These are phyloP conservation scores for Penicillium vulpinum DNA, from an alignment of 2,329 filamentous ascomycete species.

Conservation along the genomic window DNA sequence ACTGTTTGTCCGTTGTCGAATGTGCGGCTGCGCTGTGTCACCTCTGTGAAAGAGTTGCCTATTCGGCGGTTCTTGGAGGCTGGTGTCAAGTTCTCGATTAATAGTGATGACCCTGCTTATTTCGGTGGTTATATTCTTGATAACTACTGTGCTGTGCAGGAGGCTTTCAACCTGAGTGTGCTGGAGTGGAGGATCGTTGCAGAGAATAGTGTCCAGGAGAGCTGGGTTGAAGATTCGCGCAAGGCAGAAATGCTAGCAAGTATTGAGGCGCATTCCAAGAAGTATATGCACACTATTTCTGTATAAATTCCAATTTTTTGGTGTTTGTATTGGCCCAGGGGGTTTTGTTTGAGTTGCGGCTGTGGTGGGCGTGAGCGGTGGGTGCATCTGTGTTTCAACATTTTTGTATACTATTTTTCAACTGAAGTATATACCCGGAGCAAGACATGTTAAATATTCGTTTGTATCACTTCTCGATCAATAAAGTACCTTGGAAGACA, in stretches of 20 bases:
- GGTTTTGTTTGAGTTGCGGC: background rate
- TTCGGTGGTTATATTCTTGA: constrained; percentile 75
- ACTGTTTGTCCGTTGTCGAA: constrained; percentile 75
- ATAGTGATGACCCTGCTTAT: constrained; percentile 73
- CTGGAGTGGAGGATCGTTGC: constrained; percentile 69
- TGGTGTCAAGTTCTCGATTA: constrained; percentile 69
- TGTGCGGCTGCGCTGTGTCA: constrained; percentile 61
- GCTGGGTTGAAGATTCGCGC: constrained; percentile 66
- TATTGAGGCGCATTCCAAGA: constrained; percentile 35
- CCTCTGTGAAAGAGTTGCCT: constrained; percentile 57
- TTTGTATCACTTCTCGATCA: background rate
- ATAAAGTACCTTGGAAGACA: background rate
- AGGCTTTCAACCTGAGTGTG: constrained; percentile 63
- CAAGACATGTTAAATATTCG: background rate
- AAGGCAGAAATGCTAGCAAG: constrained; percentile 58
- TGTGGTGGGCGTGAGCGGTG: background rate
- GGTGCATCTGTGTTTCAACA: constrained; percentile 22
- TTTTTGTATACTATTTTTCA: constrained; percentile 19
- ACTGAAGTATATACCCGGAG: constrained; percentile 39
- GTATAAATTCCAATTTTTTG: background rate
- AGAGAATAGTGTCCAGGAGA: constrained; percentile 62
- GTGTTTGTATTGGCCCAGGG: background rate
- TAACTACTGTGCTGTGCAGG: constrained; percentile 74
- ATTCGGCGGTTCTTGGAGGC: constrained; percentile 63
- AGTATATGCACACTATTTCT: constrained; percentile 19